phyloP scores from a whole-genome alignment of 106 monocot species.

The Dendrobium chrysotoxum region DNA sequence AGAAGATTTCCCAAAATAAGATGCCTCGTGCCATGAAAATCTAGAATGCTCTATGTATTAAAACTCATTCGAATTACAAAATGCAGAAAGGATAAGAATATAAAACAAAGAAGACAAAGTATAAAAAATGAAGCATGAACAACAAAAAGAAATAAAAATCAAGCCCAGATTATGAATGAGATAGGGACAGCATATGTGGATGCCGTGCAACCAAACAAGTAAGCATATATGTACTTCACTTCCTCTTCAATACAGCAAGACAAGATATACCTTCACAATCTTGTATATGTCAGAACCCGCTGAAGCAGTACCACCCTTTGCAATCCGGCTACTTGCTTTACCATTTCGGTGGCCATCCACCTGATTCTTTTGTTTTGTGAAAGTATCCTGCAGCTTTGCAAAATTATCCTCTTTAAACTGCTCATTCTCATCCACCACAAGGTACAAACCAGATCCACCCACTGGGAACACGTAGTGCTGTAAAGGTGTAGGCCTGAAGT shows the following conservation, averaged over 20 bases:
- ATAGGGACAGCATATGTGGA: background rate
- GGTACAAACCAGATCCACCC: conserved; percentile 81
- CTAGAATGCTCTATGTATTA: background rate
- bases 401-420: conserved; percentile 96
- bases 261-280: conserved; percentile 82
- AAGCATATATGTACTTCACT: background rate
- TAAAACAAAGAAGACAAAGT: background rate
- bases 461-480: conserved; percentile 95
- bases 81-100: too few species aligned
- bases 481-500: conserved; percentile 93
- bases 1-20: background rate
- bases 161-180: background rate
- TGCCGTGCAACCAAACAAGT: background rate
- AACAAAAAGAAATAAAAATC: background rate
- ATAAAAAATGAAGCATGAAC: background rate
- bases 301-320: conserved; percentile 76
- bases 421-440: conserved; percentile 97
- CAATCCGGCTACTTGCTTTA: conserved; percentile 61
- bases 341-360: conserved; percentile 29
- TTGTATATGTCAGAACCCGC: conserved; percentile 83
- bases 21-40: background rate
- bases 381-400: conserved; percentile 74
- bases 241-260: background rate
- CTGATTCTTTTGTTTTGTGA: conserved; percentile 50
- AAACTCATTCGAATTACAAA: background rate